These are phyloP conservation scores for Luffa acutangula DNA, from an alignment of 306 rosid genomes.

Conservation along the genomic window DNA sequence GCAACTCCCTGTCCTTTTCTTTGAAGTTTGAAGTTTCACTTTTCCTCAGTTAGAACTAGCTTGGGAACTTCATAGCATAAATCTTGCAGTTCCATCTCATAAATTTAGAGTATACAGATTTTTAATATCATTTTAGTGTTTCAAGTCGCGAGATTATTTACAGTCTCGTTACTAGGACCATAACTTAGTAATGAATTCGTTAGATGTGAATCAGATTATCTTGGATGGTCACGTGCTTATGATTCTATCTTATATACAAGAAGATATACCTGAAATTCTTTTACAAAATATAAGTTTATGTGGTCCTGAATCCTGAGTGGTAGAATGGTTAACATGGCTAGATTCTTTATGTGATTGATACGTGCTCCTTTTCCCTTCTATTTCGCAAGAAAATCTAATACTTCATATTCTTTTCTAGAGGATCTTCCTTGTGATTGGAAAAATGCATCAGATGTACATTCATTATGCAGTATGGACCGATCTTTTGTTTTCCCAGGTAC, in stretches of 20 bases:
- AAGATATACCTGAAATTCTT: neutral
- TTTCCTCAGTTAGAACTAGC: neutral
- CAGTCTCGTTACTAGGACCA: neutral
- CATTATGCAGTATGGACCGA: conserved; percentile 57
- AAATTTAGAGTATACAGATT: neutral
- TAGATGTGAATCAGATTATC: neutral
- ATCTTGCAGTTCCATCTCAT: neutral
- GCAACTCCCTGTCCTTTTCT: neutral
- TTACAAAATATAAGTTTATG: neutral
- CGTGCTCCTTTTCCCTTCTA: neutral
- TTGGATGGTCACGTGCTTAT: neutral
- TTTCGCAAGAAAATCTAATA: conserved; percentile 15
- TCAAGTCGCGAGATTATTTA: neutral
- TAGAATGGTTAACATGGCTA: neutral
- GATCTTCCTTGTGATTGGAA: conserved; percentile 79
- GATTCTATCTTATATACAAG: neutral
- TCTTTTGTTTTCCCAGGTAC: conserved; percentile 90
- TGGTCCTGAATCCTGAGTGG: neutral
- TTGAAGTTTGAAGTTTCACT: conserved; percentile 2
- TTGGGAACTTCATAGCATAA: neutral
- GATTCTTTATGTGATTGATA: neutral
- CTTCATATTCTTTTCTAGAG: conserved; percentile 40
- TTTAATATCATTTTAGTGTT: neutral
- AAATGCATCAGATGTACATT: conserved; percentile 54
- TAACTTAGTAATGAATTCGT: neutral